Evolutionary conservation across 2,329 filamentous ascomycete species (phyloP).

Genomic region (Aspergillus sp.): DNA sequence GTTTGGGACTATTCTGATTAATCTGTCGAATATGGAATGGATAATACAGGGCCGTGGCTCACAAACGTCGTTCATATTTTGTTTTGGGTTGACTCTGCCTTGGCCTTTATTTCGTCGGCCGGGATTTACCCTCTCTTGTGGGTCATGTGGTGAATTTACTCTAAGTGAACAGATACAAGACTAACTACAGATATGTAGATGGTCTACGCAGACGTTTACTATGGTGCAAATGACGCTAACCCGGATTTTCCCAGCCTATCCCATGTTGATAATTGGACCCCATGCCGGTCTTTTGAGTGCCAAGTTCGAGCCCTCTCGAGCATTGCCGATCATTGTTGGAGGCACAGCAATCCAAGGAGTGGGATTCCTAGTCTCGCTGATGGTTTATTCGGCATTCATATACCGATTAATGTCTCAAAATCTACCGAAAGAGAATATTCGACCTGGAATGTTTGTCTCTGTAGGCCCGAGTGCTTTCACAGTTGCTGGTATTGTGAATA

Average conservation of each 20-base stretch:
- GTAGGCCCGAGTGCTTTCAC: constrained; percentile 75
- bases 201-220: constrained; percentile 66
- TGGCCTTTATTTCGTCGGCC: constrained; percentile 68
- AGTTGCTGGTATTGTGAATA: constrained; percentile 59
- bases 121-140: constrained; percentile 74
- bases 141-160: constrained; percentile 20
- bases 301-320: constrained; percentile 44
- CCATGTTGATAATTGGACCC: constrained; percentile 72
- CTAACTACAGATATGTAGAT: constrained; percentile 41
- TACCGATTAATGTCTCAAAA: constrained; percentile 89
- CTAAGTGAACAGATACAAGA: not conserved
- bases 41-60: constrained; percentile 64
- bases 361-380: constrained; percentile 66
- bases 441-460: constrained; percentile 82
- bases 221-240: constrained; percentile 84
- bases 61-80: constrained; percentile 60
- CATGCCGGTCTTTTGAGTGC: constrained; percentile 62
- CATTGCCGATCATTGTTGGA: constrained; percentile 59
- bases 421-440: constrained; percentile 70
- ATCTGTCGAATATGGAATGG: constrained; percentile 72
- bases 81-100: constrained; percentile 71
- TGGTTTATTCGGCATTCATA: constrained; percentile 81
- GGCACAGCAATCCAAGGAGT: constrained; percentile 64
- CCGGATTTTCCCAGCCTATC: constrained; percentile 86
- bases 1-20: constrained; percentile 74